A percentile compares a stretch with the other conserved stretches of the same genome.
Evolutionary conservation across 805 yeast genomes (phyloP).

Genomic region (Metschnikowia anglica): DNA sequence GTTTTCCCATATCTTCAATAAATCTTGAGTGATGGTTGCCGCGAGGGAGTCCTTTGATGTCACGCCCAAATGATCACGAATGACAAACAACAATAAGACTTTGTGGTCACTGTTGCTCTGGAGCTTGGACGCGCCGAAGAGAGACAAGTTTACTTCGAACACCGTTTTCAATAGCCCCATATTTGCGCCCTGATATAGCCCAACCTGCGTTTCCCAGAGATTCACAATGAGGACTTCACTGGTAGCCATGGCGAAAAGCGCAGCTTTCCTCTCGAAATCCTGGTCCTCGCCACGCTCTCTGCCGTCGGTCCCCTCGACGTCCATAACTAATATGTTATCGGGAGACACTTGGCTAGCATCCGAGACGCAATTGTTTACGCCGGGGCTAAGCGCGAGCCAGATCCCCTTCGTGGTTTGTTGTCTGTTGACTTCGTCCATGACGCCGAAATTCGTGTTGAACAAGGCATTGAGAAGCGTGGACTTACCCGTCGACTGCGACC

Average conservation of each 20-base stretch:
- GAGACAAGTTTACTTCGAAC: slow-evolving; percentile 86
- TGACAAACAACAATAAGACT: slow-evolving; percentile 76
- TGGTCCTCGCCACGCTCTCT: slow-evolving; percentile 98
- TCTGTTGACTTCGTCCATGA: slow-evolving; percentile 83
- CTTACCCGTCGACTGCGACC: slow-evolving; percentile 96
- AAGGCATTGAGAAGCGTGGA: slow-evolving; percentile 84
- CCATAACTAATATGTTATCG: slow-evolving; percentile 71
- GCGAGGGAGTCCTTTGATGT: slow-evolving; percentile 78
- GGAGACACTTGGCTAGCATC: slow-evolving; percentile 7
- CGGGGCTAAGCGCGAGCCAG: slow-evolving; percentile 44
- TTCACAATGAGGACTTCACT: slow-evolving; percentile 88
- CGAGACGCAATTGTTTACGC: slow-evolving; percentile 20
- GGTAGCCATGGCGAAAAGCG: slow-evolving; percentile 89
- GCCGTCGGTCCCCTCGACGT: slow-evolving; percentile 99
- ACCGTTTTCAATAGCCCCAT: slow-evolving; percentile 95
- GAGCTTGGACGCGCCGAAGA: slow-evolving; percentile 62
- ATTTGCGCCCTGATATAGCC: slow-evolving; percentile 95
- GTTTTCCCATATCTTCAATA: slow-evolving; percentile 73
- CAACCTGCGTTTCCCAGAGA: slow-evolving; percentile 97
- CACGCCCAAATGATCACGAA: slow-evolving; percentile 86
- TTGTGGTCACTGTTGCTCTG: slow-evolving; percentile 45
- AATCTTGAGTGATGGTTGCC: slow-evolving; percentile 65
- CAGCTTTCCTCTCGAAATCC: slow-evolving; percentile 96
- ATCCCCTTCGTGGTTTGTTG: slow-evolving; percentile 72
- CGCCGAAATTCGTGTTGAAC: slow-evolving; percentile 80